Percentiles rank a stretch among this genome's conserved stretches.
Conservation (phyloP, 1,139 yeast species). For the Nakaseomyces glabratus region DNA sequence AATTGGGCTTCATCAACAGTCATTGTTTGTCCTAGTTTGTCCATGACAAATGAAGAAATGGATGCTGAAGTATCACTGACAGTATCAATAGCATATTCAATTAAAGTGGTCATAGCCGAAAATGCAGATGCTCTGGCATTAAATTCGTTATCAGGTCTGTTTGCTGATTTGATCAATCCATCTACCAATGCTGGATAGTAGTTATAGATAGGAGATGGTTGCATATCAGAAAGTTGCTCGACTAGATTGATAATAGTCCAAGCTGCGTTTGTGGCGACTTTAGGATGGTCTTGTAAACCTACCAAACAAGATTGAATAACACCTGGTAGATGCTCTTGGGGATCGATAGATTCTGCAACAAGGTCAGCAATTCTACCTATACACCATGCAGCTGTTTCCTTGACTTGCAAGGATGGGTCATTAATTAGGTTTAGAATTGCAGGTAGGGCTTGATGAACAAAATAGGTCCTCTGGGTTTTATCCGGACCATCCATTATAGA, state of each 20-base stretch:
- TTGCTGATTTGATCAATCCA: slow-evolving; percentile 58
- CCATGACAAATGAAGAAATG: slow-evolving; percentile 66
- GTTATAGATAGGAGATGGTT: slow-evolving; percentile 59
- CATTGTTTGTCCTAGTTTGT: slow-evolving; percentile 61
- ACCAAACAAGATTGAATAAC: slow-evolving; percentile 62
- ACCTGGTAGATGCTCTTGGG: slow-evolving; percentile 52
- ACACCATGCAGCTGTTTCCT: slow-evolving; percentile 98
- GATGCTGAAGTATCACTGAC: slow-evolving; percentile 60
- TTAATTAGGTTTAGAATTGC: slow-evolving; percentile 66
- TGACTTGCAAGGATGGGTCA: slow-evolving; percentile 74
- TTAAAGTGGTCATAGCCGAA: slow-evolving; percentile 81
- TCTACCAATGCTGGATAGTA: slow-evolving; percentile 65
- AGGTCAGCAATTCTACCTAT: slow-evolving; percentile 90
- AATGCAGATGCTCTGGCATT: slow-evolving; percentile 93
- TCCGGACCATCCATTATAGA: slow-evolving; percentile 95
- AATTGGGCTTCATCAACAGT: slow-evolving; percentile 44
- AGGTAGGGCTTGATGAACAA: slow-evolving; percentile 72
- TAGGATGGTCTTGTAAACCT: slow-evolving; percentile 84
- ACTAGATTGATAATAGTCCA: slow-evolving; percentile 91
- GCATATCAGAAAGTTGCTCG: slow-evolving; percentile 68
- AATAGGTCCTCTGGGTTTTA: slow-evolving; percentile 51
- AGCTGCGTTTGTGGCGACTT: slow-evolving; percentile 90
- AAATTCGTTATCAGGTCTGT: slow-evolving; percentile 69
- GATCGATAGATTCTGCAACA: slow-evolving; percentile 68
- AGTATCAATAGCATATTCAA: slow-evolving; percentile 62